Evolutionary conservation across 2,329 filamentous ascomycete genomes (phyloP), one percentile per base, ranked within the genome.

Genomic region (Aureobasidium sp.): DNA sequence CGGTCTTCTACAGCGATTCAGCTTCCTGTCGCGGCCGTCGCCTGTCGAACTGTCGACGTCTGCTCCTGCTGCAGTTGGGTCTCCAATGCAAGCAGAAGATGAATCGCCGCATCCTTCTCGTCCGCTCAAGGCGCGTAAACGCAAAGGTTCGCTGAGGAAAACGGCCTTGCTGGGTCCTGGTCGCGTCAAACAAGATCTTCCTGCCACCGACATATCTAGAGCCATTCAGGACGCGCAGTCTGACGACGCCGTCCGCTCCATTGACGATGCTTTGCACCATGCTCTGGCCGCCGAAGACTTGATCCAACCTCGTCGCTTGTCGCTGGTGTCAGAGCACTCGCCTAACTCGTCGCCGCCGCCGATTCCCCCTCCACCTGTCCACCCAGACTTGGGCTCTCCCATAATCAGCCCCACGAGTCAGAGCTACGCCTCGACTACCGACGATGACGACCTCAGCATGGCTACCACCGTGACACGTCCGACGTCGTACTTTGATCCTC

Each of bases 101-200:
- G 64, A 65, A 71, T 63, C 74, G 69, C 64, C 75, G 68, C 66
- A 77, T 69, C 72, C 77, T 61, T 68, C 79, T 69, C 55, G 61
- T 53, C 73, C 77, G 55, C 78, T 66, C 53, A 74, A 76, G 66
- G 81, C 81, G 41, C 76, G 89, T 53, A 83, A 84, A 62, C 81
- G 90, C 56, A 87, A 86, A 65, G 90, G 89, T 3, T 95, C 90
- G 10, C 74, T 96, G 66, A 80, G 90, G 56, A 95, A 95, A 70
- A 88, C 88, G 10, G 90, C 89, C 22, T 74, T 95, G 44, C 76
- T 95, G 16, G 88, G 88, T 14, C 85, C 86, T 57, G 84, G 85
- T 48, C 58, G 62, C n/a, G 57, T 66, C 19, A 57, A 80, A 77
- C 37, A 41, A 37, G 48, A 52, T 19, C 38, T 29, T 42, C 48